Evolutionary conservation across 2,329 filamentous ascomycete species (phyloP).

Genomic region (Didymella arachidicola): DNA sequence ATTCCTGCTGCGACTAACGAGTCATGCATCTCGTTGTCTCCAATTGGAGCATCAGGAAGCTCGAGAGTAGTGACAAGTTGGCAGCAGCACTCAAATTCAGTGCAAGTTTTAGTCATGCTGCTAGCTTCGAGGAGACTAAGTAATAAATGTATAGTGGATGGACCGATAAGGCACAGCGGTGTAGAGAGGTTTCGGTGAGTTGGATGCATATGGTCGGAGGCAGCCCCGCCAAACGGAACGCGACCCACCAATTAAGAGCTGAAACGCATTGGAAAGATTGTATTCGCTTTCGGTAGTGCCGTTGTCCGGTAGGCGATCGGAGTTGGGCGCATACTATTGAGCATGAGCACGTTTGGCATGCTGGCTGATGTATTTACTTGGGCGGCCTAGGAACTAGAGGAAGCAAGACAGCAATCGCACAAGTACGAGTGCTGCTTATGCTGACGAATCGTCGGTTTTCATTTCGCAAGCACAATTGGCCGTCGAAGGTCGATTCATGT

Average conservation of each 20-base stretch:
- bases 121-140: not conserved
- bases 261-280: not conserved
- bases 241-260: not conserved
- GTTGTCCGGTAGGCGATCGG: conserved; percentile 1
- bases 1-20: no score
- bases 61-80: not conserved
- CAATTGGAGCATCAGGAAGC: not conserved
- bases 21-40: no score
- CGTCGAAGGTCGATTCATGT: not conserved
- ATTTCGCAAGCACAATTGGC: not conserved
- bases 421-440: not conserved
- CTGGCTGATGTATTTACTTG: not conserved
- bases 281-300: not conserved
- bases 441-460: not conserved
- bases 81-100: not conserved
- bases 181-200: not conserved
- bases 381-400: not conserved
- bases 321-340: not conserved
- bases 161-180: not conserved
- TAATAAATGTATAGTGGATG: not conserved
- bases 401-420: no score
- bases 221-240: not conserved
- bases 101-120: not conserved
- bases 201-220: not conserved
- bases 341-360: no score